Conservation (phyloP, 352 stramenopile genomes). For the Phytophthora multivora region DNA sequence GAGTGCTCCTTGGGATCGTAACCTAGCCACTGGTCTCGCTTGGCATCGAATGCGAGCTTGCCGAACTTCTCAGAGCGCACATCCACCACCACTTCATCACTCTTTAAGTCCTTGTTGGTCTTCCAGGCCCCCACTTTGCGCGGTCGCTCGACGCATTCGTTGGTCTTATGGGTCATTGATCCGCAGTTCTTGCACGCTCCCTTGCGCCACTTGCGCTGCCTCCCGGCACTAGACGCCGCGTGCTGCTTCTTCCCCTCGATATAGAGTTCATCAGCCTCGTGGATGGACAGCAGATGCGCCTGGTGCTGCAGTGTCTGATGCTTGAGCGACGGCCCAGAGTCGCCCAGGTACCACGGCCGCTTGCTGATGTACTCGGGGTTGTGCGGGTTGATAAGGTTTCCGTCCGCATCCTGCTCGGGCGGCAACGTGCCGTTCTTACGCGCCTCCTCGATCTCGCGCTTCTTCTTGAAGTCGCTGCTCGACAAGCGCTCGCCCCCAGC, state of each 20-base stretch:
- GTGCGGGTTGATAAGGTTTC: constrained; percentile 99
- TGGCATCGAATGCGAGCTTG: constrained; percentile 97
- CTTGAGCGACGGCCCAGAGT: constrained; percentile 93
- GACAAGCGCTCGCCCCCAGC: constrained; percentile 74
- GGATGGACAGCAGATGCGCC: constrained; percentile 89
- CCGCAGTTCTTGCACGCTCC: constrained; percentile 96
- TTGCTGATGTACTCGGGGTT: constrained; percentile 99
- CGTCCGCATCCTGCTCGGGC: constrained; percentile 89
- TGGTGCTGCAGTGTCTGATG: constrained; percentile 94
- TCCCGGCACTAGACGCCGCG: not conserved
- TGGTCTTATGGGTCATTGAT: constrained; percentile 91
- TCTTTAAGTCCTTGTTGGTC: constrained; percentile 88
- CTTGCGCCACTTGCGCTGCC: constrained; percentile 80
- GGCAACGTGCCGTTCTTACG: constrained; percentile 88
- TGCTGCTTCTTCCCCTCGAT: constrained; percentile 42
- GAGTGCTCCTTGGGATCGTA: constrained; percentile 88
- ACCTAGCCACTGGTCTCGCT: constrained; percentile 97
- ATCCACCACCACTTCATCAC: constrained; percentile 86
- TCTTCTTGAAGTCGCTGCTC: constrained; percentile 85
- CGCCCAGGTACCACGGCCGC: constrained; percentile 98
- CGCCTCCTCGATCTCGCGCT: constrained; percentile 90
- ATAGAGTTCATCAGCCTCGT: constrained; percentile 89
- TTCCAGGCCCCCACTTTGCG: constrained; percentile 93
- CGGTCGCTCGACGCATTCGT: constrained; percentile 93
- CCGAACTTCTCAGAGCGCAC: constrained; percentile 89